A percentile compares a stretch with the other conserved stretches of the same genome.
Conservation (phyloP, 106 monocot genomes). For the Phalaenopsis equestris region DNA sequence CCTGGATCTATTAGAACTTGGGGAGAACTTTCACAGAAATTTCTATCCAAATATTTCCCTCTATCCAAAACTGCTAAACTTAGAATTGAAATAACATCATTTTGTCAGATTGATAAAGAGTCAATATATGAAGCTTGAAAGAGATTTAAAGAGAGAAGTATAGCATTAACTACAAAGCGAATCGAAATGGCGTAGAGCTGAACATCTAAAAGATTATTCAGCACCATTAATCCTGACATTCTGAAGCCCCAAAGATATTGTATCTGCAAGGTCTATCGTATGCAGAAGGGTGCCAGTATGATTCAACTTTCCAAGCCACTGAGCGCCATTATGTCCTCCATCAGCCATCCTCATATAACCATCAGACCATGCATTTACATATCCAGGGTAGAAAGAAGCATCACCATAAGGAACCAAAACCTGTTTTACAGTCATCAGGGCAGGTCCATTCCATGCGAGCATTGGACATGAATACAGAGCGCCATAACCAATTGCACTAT, state of each 20-base stretch:
- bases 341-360: slow-evolving; percentile 8
- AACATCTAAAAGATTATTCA: neutral
- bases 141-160: neutral
- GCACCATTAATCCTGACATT: neutral
- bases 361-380: slow-evolving; percentile 12
- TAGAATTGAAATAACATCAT: no score
- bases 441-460: slow-evolving; percentile 20
- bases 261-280: neutral
- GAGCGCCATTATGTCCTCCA: slow-evolving; percentile 10
- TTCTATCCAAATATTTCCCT: no score
- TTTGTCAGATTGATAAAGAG: no score
- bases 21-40: no score
- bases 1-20: no score
- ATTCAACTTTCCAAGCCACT: slow-evolving; percentile 4
- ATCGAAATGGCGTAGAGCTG: neutral
- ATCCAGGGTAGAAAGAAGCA: slow-evolving; percentile 7
- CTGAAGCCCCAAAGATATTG: neutral
- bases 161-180: neutral
- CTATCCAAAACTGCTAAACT: no score
- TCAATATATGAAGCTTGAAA: neutral
- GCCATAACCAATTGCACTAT: slow-evolving; percentile 24
- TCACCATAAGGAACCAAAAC: slow-evolving; percentile 10
- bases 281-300: slow-evolving; percentile 11
- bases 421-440: slow-evolving; percentile 13
- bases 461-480: slow-evolving; percentile 15